Conservation (phyloP, 1,284 basidiomycete species). For the Cutaneotrichosporon sp. region DNA sequence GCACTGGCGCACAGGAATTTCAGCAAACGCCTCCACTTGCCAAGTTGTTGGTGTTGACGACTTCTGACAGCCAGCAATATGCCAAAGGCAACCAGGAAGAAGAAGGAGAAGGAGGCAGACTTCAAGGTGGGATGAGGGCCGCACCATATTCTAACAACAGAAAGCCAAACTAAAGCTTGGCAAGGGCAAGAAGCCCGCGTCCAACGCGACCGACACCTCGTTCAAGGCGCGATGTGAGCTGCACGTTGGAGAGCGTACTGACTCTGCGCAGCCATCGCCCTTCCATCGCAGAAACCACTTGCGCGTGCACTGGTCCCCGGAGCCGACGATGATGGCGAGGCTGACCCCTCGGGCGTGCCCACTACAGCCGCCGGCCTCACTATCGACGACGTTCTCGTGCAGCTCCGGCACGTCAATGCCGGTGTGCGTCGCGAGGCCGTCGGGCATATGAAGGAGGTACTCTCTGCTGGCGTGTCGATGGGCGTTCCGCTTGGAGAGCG, state of each 20-base stretch:
- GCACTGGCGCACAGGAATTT: too few relatives aligned
- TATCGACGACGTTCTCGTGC: constrained; percentile 69
- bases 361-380: constrained; percentile 71
- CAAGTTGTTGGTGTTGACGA: too few relatives aligned
- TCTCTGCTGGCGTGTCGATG: constrained; percentile 61
- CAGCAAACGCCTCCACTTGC: constrained; percentile 1
- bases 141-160: constrained; percentile 48
- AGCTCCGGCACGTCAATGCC: constrained; percentile 77
- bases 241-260: not conserved
- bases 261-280: constrained; percentile 64
- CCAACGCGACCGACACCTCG: constrained; percentile 87
- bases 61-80: constrained; percentile 47
- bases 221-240: constrained; percentile 82
- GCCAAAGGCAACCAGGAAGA: constrained; percentile 82
- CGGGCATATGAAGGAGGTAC: constrained; percentile 72
- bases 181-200: constrained; percentile 77
- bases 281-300: constrained; percentile 69
- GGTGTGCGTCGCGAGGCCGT: constrained; percentile 74
- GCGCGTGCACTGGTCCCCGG: constrained; percentile 29
- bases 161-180: constrained; percentile 96
- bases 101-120: constrained; percentile 80
- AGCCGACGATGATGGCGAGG: constrained; percentile 48
- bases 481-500: constrained; percentile 47
- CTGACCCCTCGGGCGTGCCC: constrained; percentile 54
- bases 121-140: constrained; percentile 58